Conservation (phyloP, 2,329 filamentous ascomycete species). For the Cladophialophora immunda region DNA sequence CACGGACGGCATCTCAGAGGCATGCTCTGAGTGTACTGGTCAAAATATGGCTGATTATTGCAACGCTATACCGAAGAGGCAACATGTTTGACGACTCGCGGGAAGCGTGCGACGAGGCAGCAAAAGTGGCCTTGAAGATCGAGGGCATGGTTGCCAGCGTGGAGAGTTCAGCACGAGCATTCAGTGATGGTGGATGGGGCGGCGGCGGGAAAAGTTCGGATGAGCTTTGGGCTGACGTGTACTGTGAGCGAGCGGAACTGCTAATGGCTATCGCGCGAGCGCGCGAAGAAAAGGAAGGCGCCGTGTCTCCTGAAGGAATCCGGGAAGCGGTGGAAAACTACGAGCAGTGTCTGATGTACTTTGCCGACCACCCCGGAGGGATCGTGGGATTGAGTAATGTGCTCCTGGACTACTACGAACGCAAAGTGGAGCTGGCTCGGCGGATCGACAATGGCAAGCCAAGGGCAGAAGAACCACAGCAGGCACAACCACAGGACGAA, state of each 20-base stretch:
- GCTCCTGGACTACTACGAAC: slow-evolving; percentile 82
- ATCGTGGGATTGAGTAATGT: slow-evolving; percentile 86
- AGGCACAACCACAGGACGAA: slow-evolving; percentile 20
- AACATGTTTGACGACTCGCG: slow-evolving; percentile 80
- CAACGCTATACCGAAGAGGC: slow-evolving; percentile 85
- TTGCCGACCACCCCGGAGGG: slow-evolving; percentile 79
- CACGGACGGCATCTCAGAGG: slow-evolving; percentile 60
- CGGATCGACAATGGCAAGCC: slow-evolving; percentile 42
- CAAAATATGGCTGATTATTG: slow-evolving; percentile 89
- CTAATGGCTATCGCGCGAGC: slow-evolving; percentile 65
- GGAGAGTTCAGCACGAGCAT: slow-evolving; percentile 67
- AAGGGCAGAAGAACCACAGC: slow-evolving; percentile 19
- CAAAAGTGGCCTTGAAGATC: slow-evolving; percentile 75
- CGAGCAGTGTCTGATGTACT: slow-evolving; percentile 81
- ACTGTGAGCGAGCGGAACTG: slow-evolving; percentile 77
- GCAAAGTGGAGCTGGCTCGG: slow-evolving; percentile 48
- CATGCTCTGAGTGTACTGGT: slow-evolving; percentile 69
- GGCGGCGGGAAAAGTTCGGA: slow-evolving; percentile 82
- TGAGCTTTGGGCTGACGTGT: slow-evolving; percentile 84
- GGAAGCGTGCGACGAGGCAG: slow-evolving; percentile 82
- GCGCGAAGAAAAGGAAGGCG: slow-evolving; percentile 35
- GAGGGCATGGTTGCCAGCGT: slow-evolving; percentile 73
- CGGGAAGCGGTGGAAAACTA: slow-evolving; percentile 79
- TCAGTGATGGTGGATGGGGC: slow-evolving; percentile 73
- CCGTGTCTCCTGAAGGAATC: slow-evolving; percentile 47